A percentile compares a stretch with the other conserved stretches of the same genome.
Evolutionary conservation across 2,329 filamentous ascomycete genomes (phyloP).

Genomic region (Nigrograna mackinnonii): DNA sequence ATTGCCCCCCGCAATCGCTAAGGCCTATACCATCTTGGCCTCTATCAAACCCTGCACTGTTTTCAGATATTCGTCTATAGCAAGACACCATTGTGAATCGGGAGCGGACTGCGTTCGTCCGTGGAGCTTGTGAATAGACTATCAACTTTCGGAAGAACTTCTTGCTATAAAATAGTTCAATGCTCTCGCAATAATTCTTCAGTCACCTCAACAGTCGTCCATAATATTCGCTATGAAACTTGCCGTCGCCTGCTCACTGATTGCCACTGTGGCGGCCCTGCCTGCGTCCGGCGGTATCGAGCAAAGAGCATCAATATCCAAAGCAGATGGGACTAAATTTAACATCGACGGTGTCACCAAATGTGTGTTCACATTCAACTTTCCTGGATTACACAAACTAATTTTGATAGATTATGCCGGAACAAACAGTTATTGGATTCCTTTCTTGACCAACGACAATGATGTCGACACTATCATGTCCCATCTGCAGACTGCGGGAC

Average conservation of each 20-base stretch:
- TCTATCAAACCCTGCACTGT: no score
- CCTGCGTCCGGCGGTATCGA: conserved; percentile 15
- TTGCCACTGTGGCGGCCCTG: conserved; percentile 22
- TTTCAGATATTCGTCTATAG: no score
- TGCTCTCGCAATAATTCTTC: no score
- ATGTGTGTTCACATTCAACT: conserved; percentile 14
- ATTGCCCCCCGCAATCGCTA: no score
- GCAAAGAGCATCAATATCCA: conserved; percentile 27
- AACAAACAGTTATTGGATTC: conserved; percentile 61
- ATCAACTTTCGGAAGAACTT: no score
- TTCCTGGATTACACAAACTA: background rate
- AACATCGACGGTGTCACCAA: conserved; percentile 39
- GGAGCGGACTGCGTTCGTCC: no score
- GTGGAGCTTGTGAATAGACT: no score
- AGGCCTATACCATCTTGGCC: no score
- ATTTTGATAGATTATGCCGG: conserved; percentile 51
- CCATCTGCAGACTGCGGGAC: conserved; percentile 54
- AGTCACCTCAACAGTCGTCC: no score
- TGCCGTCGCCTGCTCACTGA: conserved; percentile 17
- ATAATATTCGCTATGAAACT: no score
- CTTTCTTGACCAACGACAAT: conserved; percentile 55
- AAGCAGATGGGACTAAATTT: conserved; percentile 33
- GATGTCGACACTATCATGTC: conserved; percentile 57
- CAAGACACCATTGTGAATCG: no score
- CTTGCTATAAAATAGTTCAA: no score